Conservation (phyloP, 2,329 filamentous ascomycete genomes). For the Arthrocladium fulminans region DNA sequence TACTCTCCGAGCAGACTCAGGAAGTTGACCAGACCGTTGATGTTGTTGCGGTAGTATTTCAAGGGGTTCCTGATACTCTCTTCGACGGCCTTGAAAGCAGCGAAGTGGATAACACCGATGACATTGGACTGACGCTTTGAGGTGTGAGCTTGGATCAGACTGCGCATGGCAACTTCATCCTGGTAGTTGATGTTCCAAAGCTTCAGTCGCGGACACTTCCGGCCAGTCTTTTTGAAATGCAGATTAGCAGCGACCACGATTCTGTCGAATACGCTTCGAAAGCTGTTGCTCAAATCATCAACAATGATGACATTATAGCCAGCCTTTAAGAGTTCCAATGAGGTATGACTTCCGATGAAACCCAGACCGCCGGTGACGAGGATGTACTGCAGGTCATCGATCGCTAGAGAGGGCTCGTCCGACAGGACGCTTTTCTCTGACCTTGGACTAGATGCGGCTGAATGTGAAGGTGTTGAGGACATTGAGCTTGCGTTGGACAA, state of each 20-base stretch:
- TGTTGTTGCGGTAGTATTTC: constrained; percentile 60
- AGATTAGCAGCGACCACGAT: constrained; percentile 27
- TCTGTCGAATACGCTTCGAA: constrained; percentile 29
- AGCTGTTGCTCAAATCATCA: constrained; percentile 35
- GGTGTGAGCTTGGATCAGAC: constrained; percentile 37
- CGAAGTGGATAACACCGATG: constrained; percentile 59
- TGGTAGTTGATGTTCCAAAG: constrained; percentile 44
- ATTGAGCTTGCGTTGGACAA: constrained; percentile 15
- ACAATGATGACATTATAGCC: constrained; percentile 35
- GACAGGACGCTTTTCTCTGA: constrained; percentile 39
- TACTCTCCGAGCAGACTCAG: constrained; percentile 49
- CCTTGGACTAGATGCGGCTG: constrained; percentile 31
- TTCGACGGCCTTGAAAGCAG: constrained; percentile 57
- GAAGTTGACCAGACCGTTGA: constrained; percentile 54
- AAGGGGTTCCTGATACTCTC: constrained; percentile 54
- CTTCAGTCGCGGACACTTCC: constrained; percentile 36
- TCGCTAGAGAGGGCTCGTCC: constrained; percentile 35
- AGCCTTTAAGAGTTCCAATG: constrained; percentile 33
- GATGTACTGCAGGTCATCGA: constrained; percentile 32
- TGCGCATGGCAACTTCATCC: constrained; percentile 34
- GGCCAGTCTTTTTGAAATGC: constrained; percentile 29
- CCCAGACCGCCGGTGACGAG: constrained; percentile 35
- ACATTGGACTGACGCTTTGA: constrained; percentile 42
- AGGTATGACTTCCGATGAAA: constrained; percentile 37
- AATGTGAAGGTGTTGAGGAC: background rate